phyloP scores from a whole-genome alignment of 2,329 filamentous ascomycete genomes.

The Verticillium nubilum region DNA sequence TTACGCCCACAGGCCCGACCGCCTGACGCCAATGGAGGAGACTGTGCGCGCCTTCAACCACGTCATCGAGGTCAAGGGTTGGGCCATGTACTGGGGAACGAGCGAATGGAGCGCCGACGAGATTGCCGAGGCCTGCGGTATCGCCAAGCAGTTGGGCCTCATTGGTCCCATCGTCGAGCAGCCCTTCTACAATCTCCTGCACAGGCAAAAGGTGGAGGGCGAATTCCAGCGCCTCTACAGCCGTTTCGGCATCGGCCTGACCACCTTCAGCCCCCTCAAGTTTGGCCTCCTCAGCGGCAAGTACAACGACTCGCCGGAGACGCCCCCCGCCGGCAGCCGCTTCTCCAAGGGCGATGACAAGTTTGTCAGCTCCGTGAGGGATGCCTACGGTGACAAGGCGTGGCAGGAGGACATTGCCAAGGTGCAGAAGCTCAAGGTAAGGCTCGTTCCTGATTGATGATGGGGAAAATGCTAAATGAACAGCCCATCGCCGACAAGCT shows the following conservation, averaged over 20 bases:
- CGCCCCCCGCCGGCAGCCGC: slow-evolving; percentile 50
- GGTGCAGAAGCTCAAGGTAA: slow-evolving; percentile 32
- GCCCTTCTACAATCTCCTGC: slow-evolving; percentile 61
- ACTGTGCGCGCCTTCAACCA: slow-evolving; percentile 66
- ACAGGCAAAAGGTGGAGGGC: slow-evolving; percentile 55
- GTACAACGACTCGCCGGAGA: slow-evolving; percentile 51
- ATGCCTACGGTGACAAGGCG: slow-evolving; percentile 48
- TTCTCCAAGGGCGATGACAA: slow-evolving; percentile 52
- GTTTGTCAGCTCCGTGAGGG: slow-evolving; percentile 50
- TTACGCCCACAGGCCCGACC: slow-evolving; percentile 65
- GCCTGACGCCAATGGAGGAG: slow-evolving; percentile 65
- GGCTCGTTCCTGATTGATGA: slow-evolving; percentile 6
- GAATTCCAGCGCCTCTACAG: slow-evolving; percentile 58
- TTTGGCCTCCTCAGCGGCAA: slow-evolving; percentile 59
- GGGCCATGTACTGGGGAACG: slow-evolving; percentile 69
- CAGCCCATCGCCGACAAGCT: slow-evolving; percentile 51
- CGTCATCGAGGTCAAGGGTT: slow-evolving; percentile 56
- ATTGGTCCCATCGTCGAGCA: slow-evolving; percentile 63
- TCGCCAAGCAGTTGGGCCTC: slow-evolving; percentile 53
- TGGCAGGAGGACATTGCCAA: slow-evolving; percentile 45
- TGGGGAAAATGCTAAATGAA: slow-evolving; percentile 1
- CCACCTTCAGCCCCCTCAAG: slow-evolving; percentile 55
- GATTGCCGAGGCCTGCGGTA: slow-evolving; percentile 57
- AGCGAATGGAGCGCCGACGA: slow-evolving; percentile 66
- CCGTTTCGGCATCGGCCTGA: slow-evolving; percentile 53